These are phyloP conservation scores for Blastobotrys robertii DNA, from an alignment of 805 yeast species.

Conservation along the genomic window DNA sequence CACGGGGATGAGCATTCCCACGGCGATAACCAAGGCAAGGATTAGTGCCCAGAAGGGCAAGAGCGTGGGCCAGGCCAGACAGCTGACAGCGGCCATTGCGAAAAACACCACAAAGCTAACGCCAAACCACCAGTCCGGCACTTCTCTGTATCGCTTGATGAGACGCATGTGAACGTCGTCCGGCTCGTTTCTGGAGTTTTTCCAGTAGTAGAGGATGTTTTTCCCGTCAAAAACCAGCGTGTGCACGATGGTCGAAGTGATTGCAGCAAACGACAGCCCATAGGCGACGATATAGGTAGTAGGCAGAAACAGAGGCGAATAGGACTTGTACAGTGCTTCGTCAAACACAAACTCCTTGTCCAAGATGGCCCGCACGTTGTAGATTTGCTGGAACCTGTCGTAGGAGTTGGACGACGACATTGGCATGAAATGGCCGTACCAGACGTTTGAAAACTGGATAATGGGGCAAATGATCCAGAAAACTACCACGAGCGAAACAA, in stretches of 20 bases:
- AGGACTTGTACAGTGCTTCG: slow-evolving; percentile 38
- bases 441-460: slow-evolving; percentile 43
- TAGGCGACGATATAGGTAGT: slow-evolving; percentile 51
- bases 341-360: slow-evolving; percentile 33
- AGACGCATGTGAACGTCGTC: slow-evolving; percentile 46
- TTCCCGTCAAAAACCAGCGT: slow-evolving; percentile 47
- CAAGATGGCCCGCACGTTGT: slow-evolving; percentile 43
- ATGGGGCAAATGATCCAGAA: slow-evolving; percentile 49
- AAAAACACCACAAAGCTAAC: slow-evolving; percentile 37
- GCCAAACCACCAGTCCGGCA: slow-evolving; percentile 56
- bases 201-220: slow-evolving; percentile 41
- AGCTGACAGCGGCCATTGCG: slow-evolving; percentile 33
- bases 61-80: slow-evolving; percentile 35
- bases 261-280: slow-evolving; percentile 54
- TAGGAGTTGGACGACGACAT: slow-evolving; percentile 39
- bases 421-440: slow-evolving; percentile 54
- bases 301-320: slow-evolving; percentile 56
- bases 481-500: slow-evolving; percentile 39
- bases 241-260: slow-evolving; percentile 51
- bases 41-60: slow-evolving; percentile 55
- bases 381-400: slow-evolving; percentile 42
- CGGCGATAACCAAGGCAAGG: slow-evolving; percentile 42
- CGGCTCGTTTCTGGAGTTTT: slow-evolving; percentile 33
- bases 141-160: slow-evolving; percentile 49
- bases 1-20: slow-evolving; percentile 49